These are phyloP conservation scores for Epichloe sibirici DNA, from an alignment of 2,329 filamentous ascomycete genomes.

Conservation along the genomic window DNA sequence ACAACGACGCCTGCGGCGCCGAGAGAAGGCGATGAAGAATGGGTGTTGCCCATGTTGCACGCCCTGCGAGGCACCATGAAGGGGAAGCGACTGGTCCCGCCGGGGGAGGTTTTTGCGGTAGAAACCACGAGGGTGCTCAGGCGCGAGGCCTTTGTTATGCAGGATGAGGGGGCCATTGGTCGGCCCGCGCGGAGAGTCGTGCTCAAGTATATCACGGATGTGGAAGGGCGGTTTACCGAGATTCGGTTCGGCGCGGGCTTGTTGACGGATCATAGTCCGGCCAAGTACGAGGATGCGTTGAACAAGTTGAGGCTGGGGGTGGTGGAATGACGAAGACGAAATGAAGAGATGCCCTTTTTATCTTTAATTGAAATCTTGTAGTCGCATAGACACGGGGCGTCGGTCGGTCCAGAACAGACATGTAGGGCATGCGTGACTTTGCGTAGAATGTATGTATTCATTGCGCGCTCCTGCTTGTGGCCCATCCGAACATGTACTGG, in stretches of 20 bases:
- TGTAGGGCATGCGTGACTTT: too few species aligned
- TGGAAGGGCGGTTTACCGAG: conserved; percentile 58
- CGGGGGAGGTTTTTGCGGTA: conserved; percentile 63
- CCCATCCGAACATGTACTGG: too few species aligned
- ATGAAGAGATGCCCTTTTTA: not conserved
- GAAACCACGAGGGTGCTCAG: conserved; percentile 57
- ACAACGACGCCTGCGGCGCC: conserved; percentile 16
- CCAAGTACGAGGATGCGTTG: conserved; percentile 58
- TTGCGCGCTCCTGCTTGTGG: too few species aligned
- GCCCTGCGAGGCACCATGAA: conserved; percentile 55
- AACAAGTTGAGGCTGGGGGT: conserved; percentile 44
- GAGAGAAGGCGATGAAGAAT: conserved; percentile 48
- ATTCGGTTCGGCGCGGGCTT: conserved; percentile 60
- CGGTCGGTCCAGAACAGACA: too few species aligned
- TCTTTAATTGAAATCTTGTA: too few species aligned
- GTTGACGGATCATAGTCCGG: conserved; percentile 65
- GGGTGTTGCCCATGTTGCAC: conserved; percentile 57
- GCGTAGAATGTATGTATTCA: too few species aligned
- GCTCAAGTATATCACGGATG: conserved; percentile 58
- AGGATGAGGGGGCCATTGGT: conserved; percentile 39
- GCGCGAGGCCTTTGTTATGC: conserved; percentile 47
- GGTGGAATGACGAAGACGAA: conserved; percentile 13
- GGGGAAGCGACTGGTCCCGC: conserved; percentile 61
- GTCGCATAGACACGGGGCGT: too few species aligned
- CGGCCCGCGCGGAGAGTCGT: conserved; percentile 56